Percentiles rank a stretch among this genome's conserved stretches.
Conservation (phyloP, 2,329 filamentous ascomycete genomes). For the Aspergillus japonicus region DNA sequence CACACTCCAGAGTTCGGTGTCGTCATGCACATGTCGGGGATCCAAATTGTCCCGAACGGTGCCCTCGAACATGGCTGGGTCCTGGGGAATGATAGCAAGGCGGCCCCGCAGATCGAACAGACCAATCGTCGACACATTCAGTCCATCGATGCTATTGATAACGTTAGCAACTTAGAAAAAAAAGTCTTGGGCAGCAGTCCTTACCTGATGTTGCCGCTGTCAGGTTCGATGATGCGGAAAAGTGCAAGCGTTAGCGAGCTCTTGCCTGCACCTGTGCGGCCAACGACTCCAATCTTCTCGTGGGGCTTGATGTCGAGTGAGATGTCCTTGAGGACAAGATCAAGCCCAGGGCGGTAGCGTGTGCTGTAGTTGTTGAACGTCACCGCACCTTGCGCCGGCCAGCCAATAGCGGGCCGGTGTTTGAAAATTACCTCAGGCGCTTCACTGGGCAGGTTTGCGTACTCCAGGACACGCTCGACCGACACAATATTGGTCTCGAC, state of each 20-base stretch:
- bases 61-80: conserved; percentile 92
- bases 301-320: conserved; percentile 89
- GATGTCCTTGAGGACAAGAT: conserved; percentile 90
- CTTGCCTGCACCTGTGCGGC: conserved; percentile 93
- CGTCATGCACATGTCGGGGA: conserved; percentile 90
- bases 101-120: conserved; percentile 83
- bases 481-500: conserved; percentile 99
- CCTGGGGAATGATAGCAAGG: conserved; percentile 95
- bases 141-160: conserved; percentile 68
- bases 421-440: conserved; percentile 90
- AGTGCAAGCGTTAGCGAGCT: conserved; percentile 88
- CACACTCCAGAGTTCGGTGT: conserved; percentile 95
- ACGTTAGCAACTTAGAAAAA: conserved; percentile 15
- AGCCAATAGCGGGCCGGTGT: conserved; percentile 80
- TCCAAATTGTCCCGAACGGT: conserved; percentile 93
- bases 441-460: conserved; percentile 85
- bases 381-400: conserved; percentile 86
- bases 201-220: conserved; percentile 68
- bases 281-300: conserved; percentile 97
- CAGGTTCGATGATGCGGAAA: conserved; percentile 92
- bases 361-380: conserved; percentile 93
- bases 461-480: conserved; percentile 95
- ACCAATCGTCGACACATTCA: conserved; percentile 89
- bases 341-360: conserved; percentile 83
- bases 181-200: conserved; percentile 14